A percentile compares a stretch with the other conserved stretches of the same genome.
phyloP scores from a whole-genome alignment of 768 basidiomycete genomes.

The Mycena indigotica region DNA sequence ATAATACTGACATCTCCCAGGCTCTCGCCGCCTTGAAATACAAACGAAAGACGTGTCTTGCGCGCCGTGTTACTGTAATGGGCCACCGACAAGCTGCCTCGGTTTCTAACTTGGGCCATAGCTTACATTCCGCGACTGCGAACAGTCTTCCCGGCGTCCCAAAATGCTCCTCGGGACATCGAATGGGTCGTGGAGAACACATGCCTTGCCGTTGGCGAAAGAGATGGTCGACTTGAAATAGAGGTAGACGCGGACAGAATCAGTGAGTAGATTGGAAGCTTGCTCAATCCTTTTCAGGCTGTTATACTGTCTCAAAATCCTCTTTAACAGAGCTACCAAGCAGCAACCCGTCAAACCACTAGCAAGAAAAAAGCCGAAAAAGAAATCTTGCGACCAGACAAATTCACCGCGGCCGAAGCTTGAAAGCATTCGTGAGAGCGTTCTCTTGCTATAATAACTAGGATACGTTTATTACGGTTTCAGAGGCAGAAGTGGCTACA shows the following conservation, averaged over 20 bases:
- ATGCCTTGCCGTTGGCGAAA: slow-evolving; percentile 45
- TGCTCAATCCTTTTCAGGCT: slow-evolving; percentile 26
- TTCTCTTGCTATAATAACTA: neutral
- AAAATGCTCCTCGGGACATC: slow-evolving; percentile 20
- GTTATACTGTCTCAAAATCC: slow-evolving; percentile 18
- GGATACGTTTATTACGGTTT: neutral
- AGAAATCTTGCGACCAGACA: slow-evolving; percentile 14
- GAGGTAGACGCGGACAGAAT: slow-evolving; percentile 45
- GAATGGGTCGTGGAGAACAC: slow-evolving; percentile 41
- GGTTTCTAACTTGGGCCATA: slow-evolving; percentile 20
- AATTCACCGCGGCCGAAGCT: slow-evolving; percentile 16
- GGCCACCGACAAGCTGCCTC: neutral
- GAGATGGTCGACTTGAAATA: slow-evolving; percentile 39
- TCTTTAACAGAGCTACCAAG: slow-evolving; percentile 6
- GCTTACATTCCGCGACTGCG: slow-evolving; percentile 50
- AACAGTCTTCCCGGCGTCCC: slow-evolving; percentile 34
- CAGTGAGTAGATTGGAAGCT: slow-evolving; percentile 40
- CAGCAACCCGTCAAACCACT: slow-evolving; percentile 4
- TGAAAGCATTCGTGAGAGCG: slow-evolving; percentile 20
- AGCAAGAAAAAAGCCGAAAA: slow-evolving; percentile 24
- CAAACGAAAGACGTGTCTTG: slow-evolving; percentile 44
- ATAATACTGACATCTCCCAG: slow-evolving; percentile 30
- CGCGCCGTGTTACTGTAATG: slow-evolving; percentile 43
- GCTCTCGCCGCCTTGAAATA: slow-evolving; percentile 48
- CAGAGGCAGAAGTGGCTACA: slow-evolving; percentile 13